Conservation (phyloP, 345 rosid genomes). For the Sapria himalayana region DNA sequence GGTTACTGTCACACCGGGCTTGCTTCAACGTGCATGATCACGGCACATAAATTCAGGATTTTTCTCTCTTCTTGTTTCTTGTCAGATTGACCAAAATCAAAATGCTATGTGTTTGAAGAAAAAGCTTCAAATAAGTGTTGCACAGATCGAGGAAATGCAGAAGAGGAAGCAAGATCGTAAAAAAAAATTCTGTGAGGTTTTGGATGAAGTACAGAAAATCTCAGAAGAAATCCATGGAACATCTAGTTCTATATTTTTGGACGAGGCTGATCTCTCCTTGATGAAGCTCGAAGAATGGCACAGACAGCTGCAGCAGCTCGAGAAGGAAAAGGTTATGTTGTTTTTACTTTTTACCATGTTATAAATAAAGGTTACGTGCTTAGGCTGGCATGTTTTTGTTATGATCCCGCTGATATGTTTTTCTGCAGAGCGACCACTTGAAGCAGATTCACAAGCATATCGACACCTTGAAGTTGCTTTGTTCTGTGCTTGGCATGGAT, state of each 20-base stretch:
- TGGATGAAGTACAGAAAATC: conserved; percentile 30
- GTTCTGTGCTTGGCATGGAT: conserved; percentile 65
- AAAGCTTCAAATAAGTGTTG: conserved; percentile 50
- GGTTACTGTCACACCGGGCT: neutral
- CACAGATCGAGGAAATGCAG: conserved; percentile 77
- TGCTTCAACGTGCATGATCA: no score
- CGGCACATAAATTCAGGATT: no score
- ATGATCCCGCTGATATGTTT: no score
- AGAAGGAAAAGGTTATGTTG: conserved; percentile 48
- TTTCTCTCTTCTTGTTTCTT: no score
- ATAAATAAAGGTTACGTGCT: no score
- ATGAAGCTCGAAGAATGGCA: conserved; percentile 65
- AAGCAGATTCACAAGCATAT: conserved; percentile 36
- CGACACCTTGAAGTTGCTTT: conserved; percentile 23
- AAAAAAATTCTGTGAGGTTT: conserved; percentile 48
- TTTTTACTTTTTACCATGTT: neutral
- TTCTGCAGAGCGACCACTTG: conserved; percentile 41
- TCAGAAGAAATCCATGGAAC: conserved; percentile 40
- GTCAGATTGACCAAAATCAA: conserved; percentile 69
- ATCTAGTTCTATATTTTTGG: conserved; percentile 15
- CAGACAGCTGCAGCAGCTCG: conserved; percentile 34
- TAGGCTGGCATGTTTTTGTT: no score
- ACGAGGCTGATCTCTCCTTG: conserved; percentile 61
- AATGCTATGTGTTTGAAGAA: conserved; percentile 58
- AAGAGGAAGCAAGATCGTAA: conserved; percentile 61